These are phyloP conservation scores for Colletotrichum echinochloae DNA, from an alignment of 2,329 filamentous ascomycete genomes.

Conservation along the genomic window DNA sequence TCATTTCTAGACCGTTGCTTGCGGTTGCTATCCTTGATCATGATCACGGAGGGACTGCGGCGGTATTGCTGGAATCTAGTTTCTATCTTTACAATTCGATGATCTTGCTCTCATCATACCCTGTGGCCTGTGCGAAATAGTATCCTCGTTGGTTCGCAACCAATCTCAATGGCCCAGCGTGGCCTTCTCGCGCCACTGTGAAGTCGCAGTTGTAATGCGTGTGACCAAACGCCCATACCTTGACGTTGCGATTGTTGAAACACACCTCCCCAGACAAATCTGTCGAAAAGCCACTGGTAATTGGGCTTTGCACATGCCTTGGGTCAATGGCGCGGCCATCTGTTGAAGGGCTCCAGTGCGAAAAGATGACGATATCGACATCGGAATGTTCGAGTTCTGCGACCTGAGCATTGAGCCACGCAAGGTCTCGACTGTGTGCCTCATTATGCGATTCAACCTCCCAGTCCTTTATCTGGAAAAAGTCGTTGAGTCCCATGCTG, in stretches of 20 bases:
- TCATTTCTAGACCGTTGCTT: neutral
- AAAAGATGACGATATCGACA: slow-evolving; percentile 52
- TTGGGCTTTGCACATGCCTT: slow-evolving; percentile 47
- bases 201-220: slow-evolving; percentile 61
- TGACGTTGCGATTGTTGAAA: slow-evolving; percentile 52
- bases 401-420: slow-evolving; percentile 57
- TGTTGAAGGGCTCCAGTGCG: slow-evolving; percentile 57
- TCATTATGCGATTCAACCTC: slow-evolving; percentile 51
- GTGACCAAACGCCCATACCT: slow-evolving; percentile 61
- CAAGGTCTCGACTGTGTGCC: slow-evolving; percentile 54
- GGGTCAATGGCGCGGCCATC: slow-evolving; percentile 51
- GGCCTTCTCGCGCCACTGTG: slow-evolving; percentile 43
- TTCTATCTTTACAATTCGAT: neutral
- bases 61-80: neutral
- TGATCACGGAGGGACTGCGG: neutral
- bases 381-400: slow-evolving; percentile 43
- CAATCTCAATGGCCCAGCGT: slow-evolving; percentile 47
- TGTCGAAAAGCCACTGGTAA: slow-evolving; percentile 54
- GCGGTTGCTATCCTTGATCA: neutral
- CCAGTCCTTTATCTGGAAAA: slow-evolving; percentile 60
- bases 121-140: slow-evolving; percentile 52
- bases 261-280: slow-evolving; percentile 54
- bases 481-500: slow-evolving; percentile 62
- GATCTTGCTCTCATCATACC: slow-evolving; percentile 49
- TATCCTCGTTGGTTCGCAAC: slow-evolving; percentile 56